phyloP scores from a whole-genome alignment of 805 yeast species.

The Metschnikowia cerradonensis region DNA sequence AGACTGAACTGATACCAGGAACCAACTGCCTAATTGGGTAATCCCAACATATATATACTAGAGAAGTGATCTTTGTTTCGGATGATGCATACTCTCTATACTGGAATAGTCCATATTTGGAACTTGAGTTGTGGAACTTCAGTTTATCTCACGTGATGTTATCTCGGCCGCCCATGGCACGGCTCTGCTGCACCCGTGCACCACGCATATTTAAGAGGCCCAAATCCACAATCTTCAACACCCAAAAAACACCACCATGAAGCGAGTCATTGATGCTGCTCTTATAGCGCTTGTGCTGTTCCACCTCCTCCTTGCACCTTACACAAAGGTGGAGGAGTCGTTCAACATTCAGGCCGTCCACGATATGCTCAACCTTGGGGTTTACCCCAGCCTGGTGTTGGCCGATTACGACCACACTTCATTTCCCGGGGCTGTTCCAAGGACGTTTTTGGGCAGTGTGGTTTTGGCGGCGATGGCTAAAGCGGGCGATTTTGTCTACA shows the following conservation, averaged over 20 bases:
- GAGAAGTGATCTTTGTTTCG: no score
- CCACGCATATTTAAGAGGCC: neutral
- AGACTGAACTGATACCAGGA: no score
- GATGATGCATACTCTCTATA: no score
- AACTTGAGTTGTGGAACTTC: no score
- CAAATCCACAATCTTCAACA: neutral
- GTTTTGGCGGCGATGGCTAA: conserved; percentile 46
- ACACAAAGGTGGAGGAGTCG: conserved; percentile 91
- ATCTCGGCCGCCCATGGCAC: neutral
- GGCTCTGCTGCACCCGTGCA: neutral
- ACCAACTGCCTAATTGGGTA: no score
- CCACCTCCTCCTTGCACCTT: conserved; percentile 64
- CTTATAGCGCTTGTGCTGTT: conserved; percentile 45
- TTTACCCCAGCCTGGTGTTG: conserved; percentile 27
- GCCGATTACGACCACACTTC: conserved; percentile 63
- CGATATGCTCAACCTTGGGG: conserved; percentile 68
- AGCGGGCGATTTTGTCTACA: conserved; percentile 22
- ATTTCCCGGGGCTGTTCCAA: conserved; percentile 88
- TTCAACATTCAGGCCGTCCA: conserved; percentile 87
- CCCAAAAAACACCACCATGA: neutral
- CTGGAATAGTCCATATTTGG: no score
- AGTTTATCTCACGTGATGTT: no score
- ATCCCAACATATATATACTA: no score
- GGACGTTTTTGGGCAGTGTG: conserved; percentile 75
- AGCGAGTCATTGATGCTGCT: conserved; percentile 16